Conservation (phyloP, 352 stramenopile genomes). For the Globisporangium orthogonon region DNA sequence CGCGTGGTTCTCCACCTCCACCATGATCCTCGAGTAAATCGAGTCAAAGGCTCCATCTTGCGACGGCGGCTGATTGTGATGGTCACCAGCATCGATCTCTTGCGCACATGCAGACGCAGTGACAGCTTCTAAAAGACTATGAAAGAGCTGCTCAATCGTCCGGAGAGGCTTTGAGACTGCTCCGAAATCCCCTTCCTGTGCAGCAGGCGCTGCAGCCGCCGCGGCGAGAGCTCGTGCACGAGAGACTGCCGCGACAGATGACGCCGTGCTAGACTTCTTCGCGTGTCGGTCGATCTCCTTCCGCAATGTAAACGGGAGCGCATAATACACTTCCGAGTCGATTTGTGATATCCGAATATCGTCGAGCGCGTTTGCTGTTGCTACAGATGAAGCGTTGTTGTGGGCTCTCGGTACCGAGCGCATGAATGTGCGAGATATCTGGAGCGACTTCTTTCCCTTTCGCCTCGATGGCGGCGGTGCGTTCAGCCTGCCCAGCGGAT, state of each 20-base stretch:
- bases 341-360: conserved; percentile 77
- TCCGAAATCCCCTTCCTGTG: not conserved
- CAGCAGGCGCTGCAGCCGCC: not conserved
- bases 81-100: not conserved
- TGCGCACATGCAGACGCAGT: not conserved
- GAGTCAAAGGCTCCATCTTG: conserved; percentile 44
- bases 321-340: conserved; percentile 68
- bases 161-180: conserved; percentile 16
- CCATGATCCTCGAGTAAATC: conserved; percentile 65
- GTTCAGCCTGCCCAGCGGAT: not conserved
- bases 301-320: conserved; percentile 55
- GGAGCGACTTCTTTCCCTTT: conserved; percentile 25
- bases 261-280: conserved; percentile 27
- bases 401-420: not conserved
- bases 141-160: conserved; percentile 50
- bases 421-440: conserved; percentile 2
- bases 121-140: conserved; percentile 16
- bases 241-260: conserved; percentile 6
- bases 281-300: conserved; percentile 64
- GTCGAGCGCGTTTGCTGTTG: conserved; percentile 34
- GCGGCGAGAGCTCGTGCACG: not conserved
- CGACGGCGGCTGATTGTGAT: not conserved
- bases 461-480: not conserved
- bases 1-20: conserved; percentile 54
- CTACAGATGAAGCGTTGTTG: not conserved